Conservation (phyloP, 179 eudicot species). For the Spinacia oleracea region DNA sequence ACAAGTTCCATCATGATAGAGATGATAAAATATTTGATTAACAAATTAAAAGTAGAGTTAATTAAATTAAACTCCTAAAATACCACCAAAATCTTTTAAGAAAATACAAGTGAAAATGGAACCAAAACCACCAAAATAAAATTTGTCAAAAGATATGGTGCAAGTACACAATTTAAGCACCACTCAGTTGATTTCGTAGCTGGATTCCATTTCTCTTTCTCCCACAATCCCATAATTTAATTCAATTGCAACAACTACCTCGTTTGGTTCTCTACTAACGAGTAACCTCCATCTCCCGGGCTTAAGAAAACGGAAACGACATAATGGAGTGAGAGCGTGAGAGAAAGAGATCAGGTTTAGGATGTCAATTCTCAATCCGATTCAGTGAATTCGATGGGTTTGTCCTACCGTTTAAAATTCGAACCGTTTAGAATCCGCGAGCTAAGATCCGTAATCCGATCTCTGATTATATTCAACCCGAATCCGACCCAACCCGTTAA, state of each 20-base stretch:
- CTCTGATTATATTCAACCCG: too few relatives aligned
- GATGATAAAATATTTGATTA: background rate
- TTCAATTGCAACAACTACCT: background rate
- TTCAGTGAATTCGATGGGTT: too few relatives aligned
- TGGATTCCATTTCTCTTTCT: slow-evolving; percentile 30
- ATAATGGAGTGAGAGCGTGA: too few relatives aligned
- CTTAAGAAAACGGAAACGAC: too few relatives aligned
- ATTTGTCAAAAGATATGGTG: slow-evolving; percentile 6
- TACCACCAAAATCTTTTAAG: background rate
- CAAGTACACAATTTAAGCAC: slow-evolving; percentile 23
- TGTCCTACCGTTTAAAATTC: too few relatives aligned
- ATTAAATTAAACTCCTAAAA: background rate
- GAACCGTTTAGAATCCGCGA: too few relatives aligned
- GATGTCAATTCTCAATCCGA: too few relatives aligned
- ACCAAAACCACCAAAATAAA: background rate
- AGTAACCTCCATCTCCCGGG: background rate
- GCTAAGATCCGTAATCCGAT: too few relatives aligned
- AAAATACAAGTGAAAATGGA: background rate
- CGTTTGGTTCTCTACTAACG: background rate
- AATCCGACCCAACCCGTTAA: too few relatives aligned
- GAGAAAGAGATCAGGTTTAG: too few relatives aligned
- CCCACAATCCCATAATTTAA: slow-evolving; percentile 10
- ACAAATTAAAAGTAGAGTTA: background rate
- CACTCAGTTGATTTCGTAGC: slow-evolving; percentile 31
- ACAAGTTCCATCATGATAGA: background rate